Percentiles rank a stretch among this genome's conserved stretches.
phyloP scores from a whole-genome alignment of 176 grass and related monocot species.

The Stipa capillata region DNA sequence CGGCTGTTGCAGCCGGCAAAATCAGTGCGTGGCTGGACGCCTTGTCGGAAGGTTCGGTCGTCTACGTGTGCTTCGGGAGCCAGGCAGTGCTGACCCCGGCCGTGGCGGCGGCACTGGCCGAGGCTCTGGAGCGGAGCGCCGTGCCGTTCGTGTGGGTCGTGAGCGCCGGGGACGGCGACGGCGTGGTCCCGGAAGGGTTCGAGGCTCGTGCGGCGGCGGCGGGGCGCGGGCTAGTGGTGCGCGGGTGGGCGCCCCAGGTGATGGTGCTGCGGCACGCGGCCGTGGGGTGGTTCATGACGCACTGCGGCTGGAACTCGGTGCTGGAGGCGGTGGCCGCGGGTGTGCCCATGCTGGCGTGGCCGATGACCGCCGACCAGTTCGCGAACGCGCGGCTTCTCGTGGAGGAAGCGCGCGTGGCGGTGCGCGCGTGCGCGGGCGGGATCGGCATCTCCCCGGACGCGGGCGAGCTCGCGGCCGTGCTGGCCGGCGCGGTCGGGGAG shows the following conservation, averaged over 20 bases:
- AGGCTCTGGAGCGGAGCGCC: constrained; percentile 36
- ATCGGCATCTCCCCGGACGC: constrained; percentile 7
- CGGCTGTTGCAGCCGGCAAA: not conserved
- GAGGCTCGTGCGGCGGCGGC: constrained; percentile 22
- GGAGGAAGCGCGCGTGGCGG: constrained; percentile 29
- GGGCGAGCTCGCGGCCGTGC: constrained; percentile 18
- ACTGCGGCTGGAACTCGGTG: constrained; percentile 57
- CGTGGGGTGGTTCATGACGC: constrained; percentile 45
- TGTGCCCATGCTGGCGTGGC: constrained; percentile 65
- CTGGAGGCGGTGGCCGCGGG: constrained; percentile 43
- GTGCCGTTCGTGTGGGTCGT: constrained; percentile 56
- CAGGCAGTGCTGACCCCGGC: constrained; percentile 19
- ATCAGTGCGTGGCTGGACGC: constrained; percentile 35
- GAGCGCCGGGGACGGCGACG: not conserved
- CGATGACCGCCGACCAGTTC: constrained; percentile 60
- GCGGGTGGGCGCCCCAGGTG: constrained; percentile 63
- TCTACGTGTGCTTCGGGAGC: constrained; percentile 54
- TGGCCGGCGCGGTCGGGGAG: constrained; percentile 13
- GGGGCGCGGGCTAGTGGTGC: constrained; percentile 26
- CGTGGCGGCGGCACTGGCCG: constrained; percentile 27
- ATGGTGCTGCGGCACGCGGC: constrained; percentile 44
- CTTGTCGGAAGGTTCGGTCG: constrained; percentile 32
- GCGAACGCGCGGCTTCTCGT: constrained; percentile 48
- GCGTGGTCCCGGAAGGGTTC: constrained; percentile 39
- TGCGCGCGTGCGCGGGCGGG: constrained; percentile 27